Evolutionary conservation across 2,329 filamentous ascomycete genomes (phyloP).

Genomic region (Fusarium verrucosum): DNA sequence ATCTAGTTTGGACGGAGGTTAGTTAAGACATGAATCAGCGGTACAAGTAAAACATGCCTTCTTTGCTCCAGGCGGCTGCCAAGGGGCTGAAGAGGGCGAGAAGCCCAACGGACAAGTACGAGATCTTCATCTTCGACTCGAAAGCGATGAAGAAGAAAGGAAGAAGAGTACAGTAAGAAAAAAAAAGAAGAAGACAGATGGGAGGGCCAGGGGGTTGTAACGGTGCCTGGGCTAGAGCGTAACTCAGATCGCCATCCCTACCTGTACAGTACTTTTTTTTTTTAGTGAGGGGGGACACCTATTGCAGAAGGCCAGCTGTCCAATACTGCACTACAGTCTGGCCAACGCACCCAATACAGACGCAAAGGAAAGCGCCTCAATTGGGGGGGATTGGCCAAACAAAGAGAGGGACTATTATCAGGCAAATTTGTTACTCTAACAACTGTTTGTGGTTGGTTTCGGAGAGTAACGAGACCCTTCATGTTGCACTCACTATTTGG

Average conservation of each 20-base stretch:
- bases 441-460: not conserved
- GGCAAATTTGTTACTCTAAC: not conserved
- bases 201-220: conserved; percentile 15
- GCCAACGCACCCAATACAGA: conserved; percentile 14
- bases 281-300: conserved; percentile 26
- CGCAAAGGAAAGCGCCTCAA: conserved; percentile 27
- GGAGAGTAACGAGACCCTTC: conserved; percentile 14
- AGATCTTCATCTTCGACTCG: conserved; percentile 72
- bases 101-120: conserved; percentile 73
- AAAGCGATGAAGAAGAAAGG: conserved; percentile 2
- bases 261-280: conserved; percentile 6
- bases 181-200: not conserved
- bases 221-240: conserved; percentile 26
- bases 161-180: not conserved
- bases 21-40: conserved; percentile 15
- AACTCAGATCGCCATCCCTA: conserved; percentile 27
- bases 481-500: conserved; percentile 23
- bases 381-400: not conserved
- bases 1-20: conserved; percentile 66
- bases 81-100: conserved; percentile 73
- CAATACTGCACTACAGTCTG: conserved; percentile 19
- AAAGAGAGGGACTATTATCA: not conserved
- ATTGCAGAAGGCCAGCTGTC: conserved; percentile 38
- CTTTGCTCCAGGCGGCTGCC: conserved; percentile 83
- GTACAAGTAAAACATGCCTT: conserved; percentile 68